These are phyloP conservation scores for Boletellus emodensis DNA, from an alignment of 768 basidiomycete species.

Conservation along the genomic window DNA sequence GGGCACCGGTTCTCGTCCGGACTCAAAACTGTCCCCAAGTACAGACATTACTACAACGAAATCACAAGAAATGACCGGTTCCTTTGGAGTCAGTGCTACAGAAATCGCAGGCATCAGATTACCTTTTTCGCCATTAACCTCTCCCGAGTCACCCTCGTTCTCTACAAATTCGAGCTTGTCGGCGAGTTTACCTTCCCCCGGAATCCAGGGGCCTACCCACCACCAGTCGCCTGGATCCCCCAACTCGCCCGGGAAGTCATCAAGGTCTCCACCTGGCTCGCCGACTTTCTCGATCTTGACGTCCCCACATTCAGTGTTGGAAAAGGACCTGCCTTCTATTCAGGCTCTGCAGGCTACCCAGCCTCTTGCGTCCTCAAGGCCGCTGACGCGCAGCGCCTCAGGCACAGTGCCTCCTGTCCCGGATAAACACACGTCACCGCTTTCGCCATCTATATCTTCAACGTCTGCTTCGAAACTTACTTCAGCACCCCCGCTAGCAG, in stretches of 20 bases:
- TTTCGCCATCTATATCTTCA: conserved; percentile 16
- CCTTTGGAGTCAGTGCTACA: conserved; percentile 6
- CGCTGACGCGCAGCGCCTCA: conserved; percentile 10
- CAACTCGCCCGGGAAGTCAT: conserved; percentile 9
- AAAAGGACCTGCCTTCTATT: conserved; percentile 33
- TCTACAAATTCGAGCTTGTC: conserved; percentile 29
- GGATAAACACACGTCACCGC: conserved; percentile 17
- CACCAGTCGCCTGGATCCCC: conserved; percentile 22
- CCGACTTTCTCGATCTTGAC: conserved; percentile 33
- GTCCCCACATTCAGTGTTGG: conserved; percentile 33
- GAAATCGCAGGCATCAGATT: conserved; percentile 31
- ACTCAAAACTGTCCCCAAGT: conserved; percentile 36
- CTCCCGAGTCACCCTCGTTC: conserved; percentile 31
- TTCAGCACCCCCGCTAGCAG: conserved; percentile 11
- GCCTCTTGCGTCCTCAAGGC: conserved; percentile 9
- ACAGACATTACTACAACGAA: conserved; percentile 18
- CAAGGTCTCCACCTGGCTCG: conserved; percentile 23
- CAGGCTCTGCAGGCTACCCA: conserved; percentile 26
- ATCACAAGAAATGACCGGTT: conserved; percentile 17
- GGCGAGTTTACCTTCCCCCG: conserved; percentile 13
- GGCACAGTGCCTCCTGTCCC: conserved; percentile 27
- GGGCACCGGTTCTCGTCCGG: conserved; percentile 32
- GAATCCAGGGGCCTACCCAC: conserved; percentile 10
- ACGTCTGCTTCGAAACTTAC: conserved; percentile 29
- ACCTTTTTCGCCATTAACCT: conserved; percentile 29